These are phyloP conservation scores for Picochlorum sp. DNA, from an alignment of 139 green algal species.

Conservation along the genomic window DNA sequence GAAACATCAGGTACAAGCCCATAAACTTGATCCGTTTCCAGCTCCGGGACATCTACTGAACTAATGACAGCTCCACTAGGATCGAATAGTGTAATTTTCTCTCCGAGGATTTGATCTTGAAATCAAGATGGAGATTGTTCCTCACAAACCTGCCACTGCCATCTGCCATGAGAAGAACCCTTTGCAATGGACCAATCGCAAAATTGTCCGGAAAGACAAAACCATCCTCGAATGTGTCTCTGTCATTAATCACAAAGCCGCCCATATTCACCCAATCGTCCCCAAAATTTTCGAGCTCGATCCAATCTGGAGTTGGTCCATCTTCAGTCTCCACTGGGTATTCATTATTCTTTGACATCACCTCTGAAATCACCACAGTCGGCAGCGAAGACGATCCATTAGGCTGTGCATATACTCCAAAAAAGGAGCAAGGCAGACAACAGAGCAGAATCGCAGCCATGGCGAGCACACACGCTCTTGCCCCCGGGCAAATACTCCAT, in stretches of 20 bases:
- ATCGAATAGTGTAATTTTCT: constrained; percentile 21
- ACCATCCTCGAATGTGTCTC: background rate
- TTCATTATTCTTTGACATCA: constrained; percentile 11
- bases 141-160: constrained; percentile 1
- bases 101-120: constrained; percentile 20
- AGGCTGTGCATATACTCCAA: background rate
- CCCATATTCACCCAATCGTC: constrained; percentile 4
- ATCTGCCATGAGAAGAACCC: background rate
- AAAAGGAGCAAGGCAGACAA: no score
- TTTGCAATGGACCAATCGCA: constrained; percentile 6
- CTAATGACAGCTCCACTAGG: constrained; percentile 4
- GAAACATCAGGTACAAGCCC: background rate
- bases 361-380: constrained; percentile 1
- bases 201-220: constrained; percentile 15
- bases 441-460: no score
- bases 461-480: no score
- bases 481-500: no score
- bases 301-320: constrained; percentile 18
- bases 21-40: background rate
- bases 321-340: background rate
- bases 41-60: constrained; percentile 21
- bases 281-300: constrained; percentile 31
- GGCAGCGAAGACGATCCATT: background rate
- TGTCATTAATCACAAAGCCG: constrained; percentile 12
- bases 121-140: background rate